Conservation (phyloP, 2,329 filamentous ascomycete species). For the Arthrobotrys iridis region DNA sequence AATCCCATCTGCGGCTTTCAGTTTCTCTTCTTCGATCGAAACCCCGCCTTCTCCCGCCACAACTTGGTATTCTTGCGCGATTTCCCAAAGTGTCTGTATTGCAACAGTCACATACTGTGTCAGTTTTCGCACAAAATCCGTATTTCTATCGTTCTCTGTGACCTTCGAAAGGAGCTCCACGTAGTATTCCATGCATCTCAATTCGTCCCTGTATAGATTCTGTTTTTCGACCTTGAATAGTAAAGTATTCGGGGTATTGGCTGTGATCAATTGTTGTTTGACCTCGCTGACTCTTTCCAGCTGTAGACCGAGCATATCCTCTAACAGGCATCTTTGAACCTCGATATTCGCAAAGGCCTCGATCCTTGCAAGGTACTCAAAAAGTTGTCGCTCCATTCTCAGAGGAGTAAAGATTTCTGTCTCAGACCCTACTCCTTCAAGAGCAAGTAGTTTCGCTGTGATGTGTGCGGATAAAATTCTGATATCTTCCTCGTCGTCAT, state of each 20-base stretch:
- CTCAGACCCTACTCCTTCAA: conserved; percentile 58
- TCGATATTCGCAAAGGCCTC: neutral
- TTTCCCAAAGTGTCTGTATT: conserved; percentile 40
- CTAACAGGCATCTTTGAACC: conserved; percentile 14
- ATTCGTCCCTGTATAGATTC: conserved; percentile 89
- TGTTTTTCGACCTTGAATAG: conserved; percentile 91
- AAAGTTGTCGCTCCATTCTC: conserved; percentile 39
- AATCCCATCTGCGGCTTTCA: conserved; percentile 37
- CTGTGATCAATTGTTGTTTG: conserved; percentile 65
- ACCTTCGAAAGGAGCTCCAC: conserved; percentile 4
- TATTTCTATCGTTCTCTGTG: neutral
- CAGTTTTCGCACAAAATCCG: neutral
- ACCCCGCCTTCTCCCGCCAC: conserved; percentile 24
- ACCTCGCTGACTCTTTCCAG: conserved; percentile 60
- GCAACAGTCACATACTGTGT: conserved; percentile 11
- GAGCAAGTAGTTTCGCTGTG: conserved; percentile 58
- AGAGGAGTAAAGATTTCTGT: conserved; percentile 18
- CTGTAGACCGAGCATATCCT: conserved; percentile 55
- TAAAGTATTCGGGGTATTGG: conserved; percentile 66
- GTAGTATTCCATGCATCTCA: conserved; percentile 70
- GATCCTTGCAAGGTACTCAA: conserved; percentile 6
- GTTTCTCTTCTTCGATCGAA: conserved; percentile 36
- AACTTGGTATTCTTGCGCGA: conserved; percentile 42
- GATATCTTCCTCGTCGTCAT: conserved; percentile 93
- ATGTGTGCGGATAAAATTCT: conserved; percentile 70